Evolutionary conservation across 495 filamentous ascomycete species (phyloP), one percentile per base, ranked within the genome.

Genomic region (Penicillium cataractarum): DNA sequence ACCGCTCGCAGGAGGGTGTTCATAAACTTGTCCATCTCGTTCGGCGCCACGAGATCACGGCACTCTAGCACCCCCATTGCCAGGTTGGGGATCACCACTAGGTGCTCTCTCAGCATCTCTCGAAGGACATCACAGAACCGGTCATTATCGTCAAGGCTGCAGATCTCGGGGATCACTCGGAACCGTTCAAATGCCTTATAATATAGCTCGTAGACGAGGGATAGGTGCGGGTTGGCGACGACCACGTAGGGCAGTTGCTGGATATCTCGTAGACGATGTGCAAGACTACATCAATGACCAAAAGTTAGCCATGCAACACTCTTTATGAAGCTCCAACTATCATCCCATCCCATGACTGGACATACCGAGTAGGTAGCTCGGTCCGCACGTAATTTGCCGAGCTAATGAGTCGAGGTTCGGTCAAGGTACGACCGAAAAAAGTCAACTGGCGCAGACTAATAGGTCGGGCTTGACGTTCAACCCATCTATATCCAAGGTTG

Each of bases 371-470:
- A 9, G 95, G 95, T 24, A 99, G 84, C 78, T 99, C 95, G 6
- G 91, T 93, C 39, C 95, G 91, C 44, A 98, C 92, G 82, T 98
- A 99, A 74, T 98, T 98, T 31, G 96, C 96, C 46, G 93, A 96
- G 79, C 90, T 91, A 55, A 99, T 86, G 57, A 99, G 83, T 59
- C 96, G 89, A 21, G 85, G 81, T 74, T 98, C 96, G 40, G 93
- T 97, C 72, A 99, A 76, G 13, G 93, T 93, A 27, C 95, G 89
- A 7, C 89, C 89, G 71, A 98, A 99, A 66, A 98, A 96, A 69
- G 95, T 97, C 66, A 99, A 83, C 74, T 96, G 92, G 40, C 92
- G 88, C 57, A 97, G 79, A 75, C 90, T 93, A 69, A 97, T 96
- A 1, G 93, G 92, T 29, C 91, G 83, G 9, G 92, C 91, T 69